Evolutionary conservation across 2,329 filamentous ascomycete species (phyloP), one percentile per base, ranked within the genome.

Genomic region (Meredithiella fracta): DNA sequence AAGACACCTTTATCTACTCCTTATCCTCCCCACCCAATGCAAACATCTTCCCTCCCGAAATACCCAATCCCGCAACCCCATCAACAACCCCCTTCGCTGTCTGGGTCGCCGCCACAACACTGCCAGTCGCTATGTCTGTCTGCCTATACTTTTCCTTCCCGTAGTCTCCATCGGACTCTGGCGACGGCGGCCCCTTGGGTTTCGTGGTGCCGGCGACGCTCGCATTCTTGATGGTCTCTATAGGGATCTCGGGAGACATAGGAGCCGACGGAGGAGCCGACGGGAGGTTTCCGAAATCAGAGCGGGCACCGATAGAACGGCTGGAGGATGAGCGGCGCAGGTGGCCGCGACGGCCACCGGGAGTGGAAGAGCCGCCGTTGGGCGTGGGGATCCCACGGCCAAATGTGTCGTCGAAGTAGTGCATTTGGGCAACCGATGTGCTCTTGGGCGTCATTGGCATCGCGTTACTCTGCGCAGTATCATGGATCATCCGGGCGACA

Each of bases 401-500:
- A 67, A 94, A 85, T 59, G 89, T 80, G 64, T 97, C 91, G 64
- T 97, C 91, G 66, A 97, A 97, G 73, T 97, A 97, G 67, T 96
- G 90, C 6, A 85, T 78, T 69, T 94, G 91, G 42, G 83, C 88
- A 1, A 80, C 79, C 1, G 83, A 81, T 1, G 91, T 90, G 2
- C 89, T 94, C 52, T 89, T 85, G 14, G 92, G 92, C 0, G 92
- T 97, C 44, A 64, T 96, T 88, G 1, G 91, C 90, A 14, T 95
- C 80, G 64, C 90, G 86, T 67, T 90, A 95, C 66, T 82, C 73
- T 82, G 92, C 86, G 90, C 91, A 62, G 91, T 96, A 65, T 97
- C 92, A 63, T 97, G 91, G 59, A 97, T 97, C 80, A 97, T 86
- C 69, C 94, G 90, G 25, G 91, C 91, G 67, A 97, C 89, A 62